phyloP scores from a whole-genome alignment of 495 filamentous ascomycete species.

The Hypoxylon crocopeplum region DNA sequence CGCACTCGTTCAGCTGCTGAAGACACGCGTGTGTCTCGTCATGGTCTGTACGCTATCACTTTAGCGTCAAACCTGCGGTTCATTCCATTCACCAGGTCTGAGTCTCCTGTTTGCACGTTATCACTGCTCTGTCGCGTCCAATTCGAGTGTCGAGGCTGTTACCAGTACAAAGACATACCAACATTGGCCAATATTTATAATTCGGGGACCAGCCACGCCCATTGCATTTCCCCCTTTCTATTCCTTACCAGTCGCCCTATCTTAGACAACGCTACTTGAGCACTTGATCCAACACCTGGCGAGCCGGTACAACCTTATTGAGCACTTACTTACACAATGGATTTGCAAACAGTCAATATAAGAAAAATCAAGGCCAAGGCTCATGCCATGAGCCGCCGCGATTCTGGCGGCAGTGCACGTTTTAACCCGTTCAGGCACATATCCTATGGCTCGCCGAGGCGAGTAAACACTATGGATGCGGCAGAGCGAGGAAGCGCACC shows the following conservation, averaged over 20 bases:
- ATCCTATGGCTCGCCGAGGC: constrained; percentile 28
- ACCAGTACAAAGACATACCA: constrained; percentile 16
- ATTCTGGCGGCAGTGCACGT: constrained; percentile 33
- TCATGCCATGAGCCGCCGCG: constrained; percentile 39
- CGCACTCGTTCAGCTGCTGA: not conserved
- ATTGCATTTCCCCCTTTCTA: too few relatives aligned
- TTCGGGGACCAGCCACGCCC: too few relatives aligned
- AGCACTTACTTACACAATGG: constrained; percentile 40
- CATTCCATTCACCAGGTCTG: constrained; percentile 3
- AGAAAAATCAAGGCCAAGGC: constrained; percentile 42
- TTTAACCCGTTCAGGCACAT: constrained; percentile 46
- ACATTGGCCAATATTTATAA: not conserved
- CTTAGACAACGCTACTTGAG: too few relatives aligned
- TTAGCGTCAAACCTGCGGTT: constrained; percentile 18
- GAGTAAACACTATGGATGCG: constrained; percentile 33
- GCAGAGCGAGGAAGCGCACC: constrained; percentile 31
- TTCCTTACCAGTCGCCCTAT: not conserved
- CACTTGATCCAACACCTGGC: too few relatives aligned
- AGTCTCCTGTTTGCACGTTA: not conserved
- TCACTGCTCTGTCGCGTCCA: constrained; percentile 22
- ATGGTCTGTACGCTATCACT: constrained; percentile 2
- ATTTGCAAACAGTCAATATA: constrained; percentile 43
- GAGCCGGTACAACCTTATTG: too few relatives aligned
- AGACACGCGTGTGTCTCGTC: constrained; percentile 1
- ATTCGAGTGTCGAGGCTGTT: not conserved